These are phyloP conservation scores for Penicillium cosmopolitanum DNA, from an alignment of 495 filamentous ascomycete genomes.

Conservation along the genomic window DNA sequence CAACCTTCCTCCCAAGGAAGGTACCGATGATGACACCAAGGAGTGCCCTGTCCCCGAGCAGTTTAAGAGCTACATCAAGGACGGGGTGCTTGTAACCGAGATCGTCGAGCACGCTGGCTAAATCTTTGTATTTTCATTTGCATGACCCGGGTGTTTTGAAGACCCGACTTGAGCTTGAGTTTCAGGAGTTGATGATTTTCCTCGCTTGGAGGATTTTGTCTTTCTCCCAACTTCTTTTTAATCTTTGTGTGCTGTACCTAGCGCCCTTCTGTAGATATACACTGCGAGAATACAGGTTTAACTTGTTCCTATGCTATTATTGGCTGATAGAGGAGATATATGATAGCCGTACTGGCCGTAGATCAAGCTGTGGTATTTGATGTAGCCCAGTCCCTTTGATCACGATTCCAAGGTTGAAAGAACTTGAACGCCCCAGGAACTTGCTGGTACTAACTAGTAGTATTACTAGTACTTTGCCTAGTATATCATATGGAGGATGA, in stretches of 20 bases:
- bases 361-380: too few species aligned
- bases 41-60: constrained; percentile 89
- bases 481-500: too few species aligned
- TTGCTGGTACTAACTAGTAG: too few species aligned
- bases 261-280: constrained; percentile 30
- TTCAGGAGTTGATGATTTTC: constrained; percentile 7
- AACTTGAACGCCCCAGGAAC: too few species aligned
- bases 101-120: constrained; percentile 89
- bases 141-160: neutral
- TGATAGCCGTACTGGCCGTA: too few species aligned
- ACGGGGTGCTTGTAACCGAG: constrained; percentile 77
- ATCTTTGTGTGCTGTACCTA: constrained; percentile 26
- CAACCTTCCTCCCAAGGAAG: constrained; percentile 66
- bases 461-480: too few species aligned
- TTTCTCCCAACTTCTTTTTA: constrained; percentile 5
- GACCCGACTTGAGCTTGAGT: neutral
- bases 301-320: neutral
- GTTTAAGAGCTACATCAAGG: constrained; percentile 77
- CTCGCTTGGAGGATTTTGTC: constrained; percentile 1
- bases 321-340: too few species aligned
- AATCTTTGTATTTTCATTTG: neutral
- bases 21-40: constrained; percentile 72
- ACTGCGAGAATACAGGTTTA: constrained; percentile 20
- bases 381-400: too few species aligned
- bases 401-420: too few species aligned